phyloP scores from a whole-genome alignment of 345 rosid species.

The Cardamine resedifolia region DNA sequence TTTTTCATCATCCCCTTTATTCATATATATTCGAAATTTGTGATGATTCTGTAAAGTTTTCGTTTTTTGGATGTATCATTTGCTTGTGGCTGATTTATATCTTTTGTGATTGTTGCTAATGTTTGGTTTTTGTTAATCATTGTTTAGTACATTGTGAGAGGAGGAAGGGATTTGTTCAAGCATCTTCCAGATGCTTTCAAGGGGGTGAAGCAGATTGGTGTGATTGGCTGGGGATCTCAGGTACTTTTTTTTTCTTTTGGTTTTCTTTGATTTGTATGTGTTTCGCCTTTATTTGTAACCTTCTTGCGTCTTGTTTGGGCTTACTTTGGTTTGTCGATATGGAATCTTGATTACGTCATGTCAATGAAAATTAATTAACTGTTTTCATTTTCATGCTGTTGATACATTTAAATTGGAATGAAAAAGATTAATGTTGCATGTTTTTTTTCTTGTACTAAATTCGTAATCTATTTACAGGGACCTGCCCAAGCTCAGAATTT shows the following conservation, averaged over 20 bases:
- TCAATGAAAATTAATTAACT: neutral
- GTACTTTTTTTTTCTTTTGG: conserved; percentile 24
- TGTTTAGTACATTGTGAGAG: conserved; percentile 88
- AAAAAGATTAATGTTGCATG: neutral
- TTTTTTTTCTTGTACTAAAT: neutral
- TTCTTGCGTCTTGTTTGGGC: neutral
- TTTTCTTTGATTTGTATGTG: neutral
- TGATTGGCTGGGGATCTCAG: conserved; percentile 97
- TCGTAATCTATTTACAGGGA: conserved; percentile 42
- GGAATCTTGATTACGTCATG: neutral
- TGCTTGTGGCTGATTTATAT: neutral
- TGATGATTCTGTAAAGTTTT: neutral
- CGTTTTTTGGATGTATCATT: neutral
- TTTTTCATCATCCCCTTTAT: neutral
- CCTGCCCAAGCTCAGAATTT: conserved; percentile 97
- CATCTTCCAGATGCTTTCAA: conserved; percentile 79
- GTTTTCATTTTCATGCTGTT: neutral
- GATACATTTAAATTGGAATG: neutral
- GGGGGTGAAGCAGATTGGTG: conserved; percentile 92
- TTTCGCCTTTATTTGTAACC: neutral
- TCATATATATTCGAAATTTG: neutral
- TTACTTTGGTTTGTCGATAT: neutral
- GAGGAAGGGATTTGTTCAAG: conserved; percentile 88
- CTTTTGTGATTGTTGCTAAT: neutral
- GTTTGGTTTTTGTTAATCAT: neutral